Conservation (phyloP, 2,329 filamentous ascomycete species). For the Raffaelea albimanens region DNA sequence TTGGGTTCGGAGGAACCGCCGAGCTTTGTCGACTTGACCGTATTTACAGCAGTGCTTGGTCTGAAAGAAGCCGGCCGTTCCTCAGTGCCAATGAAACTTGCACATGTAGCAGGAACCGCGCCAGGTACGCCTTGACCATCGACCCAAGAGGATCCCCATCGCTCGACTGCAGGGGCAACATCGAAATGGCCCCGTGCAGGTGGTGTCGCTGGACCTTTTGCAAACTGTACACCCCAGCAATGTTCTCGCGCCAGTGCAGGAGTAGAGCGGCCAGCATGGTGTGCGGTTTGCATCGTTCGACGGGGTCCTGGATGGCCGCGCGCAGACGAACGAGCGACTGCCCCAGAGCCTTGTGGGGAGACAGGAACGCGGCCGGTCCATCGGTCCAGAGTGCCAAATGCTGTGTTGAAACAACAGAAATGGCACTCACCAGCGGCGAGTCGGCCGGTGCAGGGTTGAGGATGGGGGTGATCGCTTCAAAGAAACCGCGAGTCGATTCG, state of each 20-base stretch:
- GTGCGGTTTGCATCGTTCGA: not conserved
- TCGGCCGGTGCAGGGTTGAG: not conserved
- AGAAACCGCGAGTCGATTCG: conserved; percentile 2
- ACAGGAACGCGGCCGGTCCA: not conserved
- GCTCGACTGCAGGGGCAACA: not conserved
- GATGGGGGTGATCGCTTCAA: conserved; percentile 1
- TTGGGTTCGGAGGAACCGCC: not conserved
- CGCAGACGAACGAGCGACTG: not conserved
- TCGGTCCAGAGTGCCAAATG: not conserved
- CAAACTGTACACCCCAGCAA: not conserved
- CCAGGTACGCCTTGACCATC: not conserved
- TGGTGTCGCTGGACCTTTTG: conserved; percentile 1
- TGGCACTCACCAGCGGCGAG: not conserved
- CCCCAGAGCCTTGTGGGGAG: not conserved
- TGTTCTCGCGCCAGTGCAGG: conserved; percentile 3
- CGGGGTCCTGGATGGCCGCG: not conserved
- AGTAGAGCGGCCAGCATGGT: conserved; percentile 1
- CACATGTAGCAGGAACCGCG: not conserved
- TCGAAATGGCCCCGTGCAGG: not conserved
- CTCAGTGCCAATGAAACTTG: not conserved
- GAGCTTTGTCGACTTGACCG: not conserved
- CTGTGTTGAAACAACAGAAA: not conserved
- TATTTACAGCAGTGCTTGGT: not conserved
- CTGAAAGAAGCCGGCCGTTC: not conserved
- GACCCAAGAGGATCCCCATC: not conserved